Percentiles rank a stretch among this genome's conserved stretches.
phyloP scores from a whole-genome alignment of 371 early-diverging fungal species.

The Batkoa obscura region DNA sequence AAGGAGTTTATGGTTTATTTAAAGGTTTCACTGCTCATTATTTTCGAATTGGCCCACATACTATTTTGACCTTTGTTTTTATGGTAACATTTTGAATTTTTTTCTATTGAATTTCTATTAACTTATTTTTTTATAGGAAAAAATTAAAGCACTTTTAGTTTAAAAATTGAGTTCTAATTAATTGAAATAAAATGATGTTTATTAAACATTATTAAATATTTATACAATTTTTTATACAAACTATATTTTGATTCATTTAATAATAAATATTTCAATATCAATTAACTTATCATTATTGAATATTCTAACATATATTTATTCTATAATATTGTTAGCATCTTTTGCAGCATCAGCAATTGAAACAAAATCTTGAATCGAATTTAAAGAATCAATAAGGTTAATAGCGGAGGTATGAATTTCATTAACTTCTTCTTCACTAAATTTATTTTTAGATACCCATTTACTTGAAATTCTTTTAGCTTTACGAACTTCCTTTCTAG shows the following conservation, averaged over 20 bases:
- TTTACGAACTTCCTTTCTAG: background rate
- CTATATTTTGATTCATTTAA: too few species aligned
- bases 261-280: too few species aligned
- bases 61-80: slow-evolving; percentile 83
- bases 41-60: slow-evolving; percentile 55
- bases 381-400: background rate
- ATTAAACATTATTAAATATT: too few species aligned
- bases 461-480: background rate
- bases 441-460: background rate
- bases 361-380: background rate
- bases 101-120: too few species aligned
- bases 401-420: background rate
- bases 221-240: too few species aligned
- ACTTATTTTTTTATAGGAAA: too few species aligned
- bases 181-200: too few species aligned
- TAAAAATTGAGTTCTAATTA: too few species aligned
- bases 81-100: slow-evolving; percentile 20
- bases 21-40: slow-evolving; percentile 51
- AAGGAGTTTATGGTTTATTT: slow-evolving; percentile 71
- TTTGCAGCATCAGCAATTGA: background rate
- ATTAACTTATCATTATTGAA: too few species aligned
- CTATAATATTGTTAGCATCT: background rate
- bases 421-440: background rate
- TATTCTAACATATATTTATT: too few species aligned
- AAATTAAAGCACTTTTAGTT: too few species aligned